Evolutionary conservation across 352 stramenopile genomes (phyloP), one percentile per base, ranked within the genome.

Genomic region (Phytophthora tubulina): DNA sequence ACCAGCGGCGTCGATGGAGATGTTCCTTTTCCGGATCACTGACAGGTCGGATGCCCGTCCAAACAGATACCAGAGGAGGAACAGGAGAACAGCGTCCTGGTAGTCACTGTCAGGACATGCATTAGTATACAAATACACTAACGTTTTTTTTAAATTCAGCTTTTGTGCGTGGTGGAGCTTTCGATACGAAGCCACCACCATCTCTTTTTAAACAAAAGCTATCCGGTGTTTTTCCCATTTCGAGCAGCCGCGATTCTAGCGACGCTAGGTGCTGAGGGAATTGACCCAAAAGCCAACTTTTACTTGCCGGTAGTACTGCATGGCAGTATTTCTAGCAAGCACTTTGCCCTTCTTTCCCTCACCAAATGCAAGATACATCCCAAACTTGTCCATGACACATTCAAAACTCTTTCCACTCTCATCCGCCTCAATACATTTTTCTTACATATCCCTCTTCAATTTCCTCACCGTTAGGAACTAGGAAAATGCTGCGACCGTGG

Each of bases 351-450:
- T 30, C 44, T 15, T 58, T 65, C 44, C 62, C 27, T 76, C 69
- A 30, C 33, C n/a, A 68, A 73, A 73, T 68, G 61, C 38, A 59
- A 73, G 49, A 67, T 67, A 21, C 48, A 73, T 66, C 65, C 21
- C 21, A 27, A 21, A 21, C 21, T 27, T 27, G 21, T 27, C 21
- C 21, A 27, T 27, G 21, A 27, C 65, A 68, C 59, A 54, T 41
- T 45, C 70, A 65, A 72, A 27, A 33, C 48, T 21, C 27, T 61
- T 72, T 30, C 38, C 67, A n/a, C 31, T 70, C 5, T 56, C 60
- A 58, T 68, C 32, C 7, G 6, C 3, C 27, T 65, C 35, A 41
- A 59, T 74, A 10, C 58, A 74, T 13, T 17, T 27, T 10, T 39
- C 1, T 27, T 53, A 60, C 46, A 55, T 67, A 44, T 31, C 35